Evolutionary conservation across 148 eudicot genomes (phyloP).

Genomic region (Oxyria digyna): DNA sequence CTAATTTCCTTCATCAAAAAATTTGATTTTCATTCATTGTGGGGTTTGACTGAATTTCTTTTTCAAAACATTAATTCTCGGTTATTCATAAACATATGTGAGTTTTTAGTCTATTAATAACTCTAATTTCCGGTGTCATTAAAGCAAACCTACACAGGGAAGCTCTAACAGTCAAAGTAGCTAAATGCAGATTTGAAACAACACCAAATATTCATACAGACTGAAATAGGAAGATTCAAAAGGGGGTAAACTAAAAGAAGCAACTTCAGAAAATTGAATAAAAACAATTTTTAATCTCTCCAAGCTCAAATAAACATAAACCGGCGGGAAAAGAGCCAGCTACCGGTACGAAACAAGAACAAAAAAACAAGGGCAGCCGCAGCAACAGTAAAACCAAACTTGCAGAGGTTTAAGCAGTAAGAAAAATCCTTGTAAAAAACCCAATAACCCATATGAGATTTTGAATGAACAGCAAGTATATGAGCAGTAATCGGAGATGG

Average conservation of each 20-base stretch:
- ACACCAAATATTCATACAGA: background rate
- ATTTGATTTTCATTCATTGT: background rate
- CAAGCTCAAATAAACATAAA: background rate
- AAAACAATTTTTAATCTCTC: background rate
- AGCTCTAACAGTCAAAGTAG: constrained; percentile 2
- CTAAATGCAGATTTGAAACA: background rate
- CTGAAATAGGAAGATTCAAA: background rate
- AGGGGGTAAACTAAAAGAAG: background rate
- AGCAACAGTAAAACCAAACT: background rate
- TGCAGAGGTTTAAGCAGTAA: background rate
- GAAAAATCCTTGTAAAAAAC: background rate
- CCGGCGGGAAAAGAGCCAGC: background rate
- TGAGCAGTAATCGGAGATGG: background rate
- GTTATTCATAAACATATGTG: background rate
- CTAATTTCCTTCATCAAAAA: background rate
- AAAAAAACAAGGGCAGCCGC: too few relatives aligned
- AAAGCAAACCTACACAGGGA: background rate
- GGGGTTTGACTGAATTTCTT: constrained; percentile 7
- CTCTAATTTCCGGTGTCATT: background rate
- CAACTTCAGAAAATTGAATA: background rate
- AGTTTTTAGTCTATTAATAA: background rate
- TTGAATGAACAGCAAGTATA: background rate
- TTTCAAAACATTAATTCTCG: background rate
- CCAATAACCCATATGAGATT: too few relatives aligned
- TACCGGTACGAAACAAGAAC: background rate